Conservation (phyloP, 2,329 filamentous ascomycete genomes). For the Clonostachys sp. region DNA sequence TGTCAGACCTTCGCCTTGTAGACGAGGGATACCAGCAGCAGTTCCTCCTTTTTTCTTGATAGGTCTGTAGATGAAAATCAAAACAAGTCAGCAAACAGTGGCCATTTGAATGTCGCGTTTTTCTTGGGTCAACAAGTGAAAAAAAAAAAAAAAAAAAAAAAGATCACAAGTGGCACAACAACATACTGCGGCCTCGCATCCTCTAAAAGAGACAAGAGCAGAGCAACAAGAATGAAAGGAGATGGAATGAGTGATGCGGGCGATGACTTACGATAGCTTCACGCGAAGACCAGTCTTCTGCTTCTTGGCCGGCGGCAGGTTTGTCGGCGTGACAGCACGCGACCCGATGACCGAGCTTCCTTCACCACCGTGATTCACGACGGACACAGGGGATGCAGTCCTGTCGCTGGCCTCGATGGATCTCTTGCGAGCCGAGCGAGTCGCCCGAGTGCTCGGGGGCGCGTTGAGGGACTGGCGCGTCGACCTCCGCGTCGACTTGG, state of each 20-base stretch:
- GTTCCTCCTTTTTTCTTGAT: constrained; percentile 67
- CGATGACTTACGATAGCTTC: constrained; percentile 61
- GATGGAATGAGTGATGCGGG: constrained; percentile 4
- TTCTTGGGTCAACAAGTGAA: neutral
- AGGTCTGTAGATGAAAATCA: constrained; percentile 45
- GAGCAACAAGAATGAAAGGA: neutral
- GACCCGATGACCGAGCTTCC: constrained; percentile 44
- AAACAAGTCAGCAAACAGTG: neutral
- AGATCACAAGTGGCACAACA: neutral
- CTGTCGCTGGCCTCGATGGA: constrained; percentile 46
- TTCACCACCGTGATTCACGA: constrained; percentile 39
- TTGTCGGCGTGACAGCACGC: constrained; percentile 54
- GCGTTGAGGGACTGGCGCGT: constrained; percentile 25
- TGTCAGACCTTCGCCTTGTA: constrained; percentile 59
- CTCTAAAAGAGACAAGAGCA: neutral
- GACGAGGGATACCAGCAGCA: constrained; percentile 63
- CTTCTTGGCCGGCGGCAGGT: constrained; percentile 52
- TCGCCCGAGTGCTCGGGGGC: constrained; percentile 30
- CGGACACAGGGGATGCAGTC: constrained; percentile 45
- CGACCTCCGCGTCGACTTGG: constrained; percentile 19
- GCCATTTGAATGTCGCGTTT: neutral
- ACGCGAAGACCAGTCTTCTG: constrained; percentile 57
- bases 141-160: too few species aligned
- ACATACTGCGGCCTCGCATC: neutral
- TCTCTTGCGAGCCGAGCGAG: constrained; percentile 47